These are phyloP conservation scores for Venturia effusa DNA, from an alignment of 2,329 filamentous ascomycete species.

Conservation along the genomic window DNA sequence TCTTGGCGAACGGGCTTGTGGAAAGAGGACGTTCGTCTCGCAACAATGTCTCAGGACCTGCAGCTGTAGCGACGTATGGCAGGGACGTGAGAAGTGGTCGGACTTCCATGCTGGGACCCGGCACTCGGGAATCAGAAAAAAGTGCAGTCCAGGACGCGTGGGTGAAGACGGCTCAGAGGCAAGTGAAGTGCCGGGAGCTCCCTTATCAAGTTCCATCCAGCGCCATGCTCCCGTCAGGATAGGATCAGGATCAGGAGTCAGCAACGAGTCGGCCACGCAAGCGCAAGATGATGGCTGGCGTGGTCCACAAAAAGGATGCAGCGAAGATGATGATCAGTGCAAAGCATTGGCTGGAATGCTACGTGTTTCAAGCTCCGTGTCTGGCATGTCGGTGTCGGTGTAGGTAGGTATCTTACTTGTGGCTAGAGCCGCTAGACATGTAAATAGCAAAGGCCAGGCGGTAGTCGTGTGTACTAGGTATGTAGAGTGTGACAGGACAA, in stretches of 20 bases:
- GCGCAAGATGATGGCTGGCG: neutral
- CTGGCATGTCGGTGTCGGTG: neutral
- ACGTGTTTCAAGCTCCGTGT: neutral
- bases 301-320: neutral
- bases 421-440: neutral
- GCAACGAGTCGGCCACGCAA: neutral
- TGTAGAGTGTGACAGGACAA: neutral
- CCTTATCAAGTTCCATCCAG: neutral
- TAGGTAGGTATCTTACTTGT: no score
- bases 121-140: no score
- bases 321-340: neutral
- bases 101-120: neutral
- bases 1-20: neutral
- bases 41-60: neutral
- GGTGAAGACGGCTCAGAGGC: neutral
- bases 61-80: neutral
- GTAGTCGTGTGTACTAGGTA: neutral
- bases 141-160: no score
- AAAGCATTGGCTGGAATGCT: neutral
- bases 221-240: no score
- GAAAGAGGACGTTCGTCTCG: neutral
- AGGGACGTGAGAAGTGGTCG: no score
- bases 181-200: neutral
- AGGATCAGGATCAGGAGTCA: no score
- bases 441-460: neutral